Percentiles rank a stretch among this genome's conserved stretches.
Evolutionary conservation across 441 rosid species (phyloP).

Genomic region (Theobroma grandiflorum): DNA sequence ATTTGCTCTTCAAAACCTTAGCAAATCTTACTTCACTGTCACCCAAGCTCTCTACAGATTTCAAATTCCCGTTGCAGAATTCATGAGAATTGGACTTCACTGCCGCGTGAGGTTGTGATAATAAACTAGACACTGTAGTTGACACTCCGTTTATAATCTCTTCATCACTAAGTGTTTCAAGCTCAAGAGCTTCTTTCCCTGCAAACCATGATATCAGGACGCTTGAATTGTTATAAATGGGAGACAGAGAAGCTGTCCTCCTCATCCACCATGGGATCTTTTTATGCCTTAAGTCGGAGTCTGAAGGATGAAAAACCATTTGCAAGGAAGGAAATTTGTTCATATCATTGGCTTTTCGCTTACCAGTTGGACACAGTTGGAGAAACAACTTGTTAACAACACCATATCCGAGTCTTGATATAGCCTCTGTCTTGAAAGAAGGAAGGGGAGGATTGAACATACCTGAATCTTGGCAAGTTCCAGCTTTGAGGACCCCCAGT

Average conservation of each 20-base stretch:
- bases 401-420: slow-evolving; percentile 84
- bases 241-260: slow-evolving; percentile 79
- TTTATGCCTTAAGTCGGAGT: slow-evolving; percentile 55
- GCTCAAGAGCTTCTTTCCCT: slow-evolving; percentile 91
- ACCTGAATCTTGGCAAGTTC: slow-evolving; percentile 55
- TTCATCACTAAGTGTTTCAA: slow-evolving; percentile 72
- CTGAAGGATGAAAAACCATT: slow-evolving; percentile 69
- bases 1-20: slow-evolving; percentile 77
- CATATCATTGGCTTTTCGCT: slow-evolving; percentile 32
- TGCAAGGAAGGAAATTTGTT: slow-evolving; percentile 71
- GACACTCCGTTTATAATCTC: slow-evolving; percentile 74
- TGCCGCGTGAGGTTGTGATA: slow-evolving; percentile 42
- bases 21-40: slow-evolving; percentile 45
- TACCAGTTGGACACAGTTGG: slow-evolving; percentile 48
- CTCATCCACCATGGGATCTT: slow-evolving; percentile 97
- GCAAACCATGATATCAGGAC: slow-evolving; percentile 93
- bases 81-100: slow-evolving; percentile 30
- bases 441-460: slow-evolving; percentile 86
- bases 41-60: slow-evolving; percentile 25
- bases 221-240: slow-evolving; percentile 74
- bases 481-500: slow-evolving; percentile 88
- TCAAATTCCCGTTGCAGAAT: slow-evolving; percentile 47
- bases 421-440: slow-evolving; percentile 74
- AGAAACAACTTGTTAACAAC: slow-evolving; percentile 93
- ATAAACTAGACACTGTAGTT: slow-evolving; percentile 62